Base-by-base conservation (phyloP, 805 yeast species). In the Yarrowia deformans region DNA sequence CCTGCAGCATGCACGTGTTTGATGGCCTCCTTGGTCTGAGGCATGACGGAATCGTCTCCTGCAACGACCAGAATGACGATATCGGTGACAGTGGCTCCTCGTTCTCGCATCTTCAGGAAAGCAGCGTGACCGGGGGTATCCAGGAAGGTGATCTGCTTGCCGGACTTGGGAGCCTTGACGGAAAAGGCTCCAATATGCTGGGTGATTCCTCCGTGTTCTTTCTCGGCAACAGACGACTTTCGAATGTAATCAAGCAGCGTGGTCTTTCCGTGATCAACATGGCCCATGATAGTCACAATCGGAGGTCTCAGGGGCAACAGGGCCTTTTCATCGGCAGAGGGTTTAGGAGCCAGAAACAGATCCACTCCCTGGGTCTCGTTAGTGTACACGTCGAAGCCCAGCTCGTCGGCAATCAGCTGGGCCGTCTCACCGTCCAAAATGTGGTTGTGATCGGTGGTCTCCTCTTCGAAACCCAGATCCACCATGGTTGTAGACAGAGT, bases 41-140 rank as follows among this genome's bases (percentile, higher is more conserved):
- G 98, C 97, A 90, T 95, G 29, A 95, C 96, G 0, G 97, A 91
- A 79, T 95, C 99, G 77, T 95, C 98, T 1, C 97, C 97, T 0
- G 98, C 98, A 23, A 95, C 97, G 1, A 94, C 98, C 68, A 95
- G 82, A 56, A 95, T 85, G 43, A 95, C 91, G 61, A 95, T 89
- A 81, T 95, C 99, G 0, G 99, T 95, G 52, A 93, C 86, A 72
- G 87, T 89, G 0, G 99, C 98, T 56, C 99, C 99, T 73, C 99
- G 84, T 79, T 94, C 96, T 73, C 99, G 86, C 97, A 95, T 93
- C 75, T 93, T 93, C 72, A 95, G 81, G 76, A 95, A 95, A 0
- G 98, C 98, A 12, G 97, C 96, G 80, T 95, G 99, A 0, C 99
- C 99, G 0, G 99, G 99, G 0, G 99, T 95, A 78, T 95, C 99